Percentiles rank a stretch among this genome's conserved stretches.
These are phyloP conservation scores for Beauveria australis DNA, from an alignment of 2,329 filamentous ascomycete genomes.

Conservation along the genomic window DNA sequence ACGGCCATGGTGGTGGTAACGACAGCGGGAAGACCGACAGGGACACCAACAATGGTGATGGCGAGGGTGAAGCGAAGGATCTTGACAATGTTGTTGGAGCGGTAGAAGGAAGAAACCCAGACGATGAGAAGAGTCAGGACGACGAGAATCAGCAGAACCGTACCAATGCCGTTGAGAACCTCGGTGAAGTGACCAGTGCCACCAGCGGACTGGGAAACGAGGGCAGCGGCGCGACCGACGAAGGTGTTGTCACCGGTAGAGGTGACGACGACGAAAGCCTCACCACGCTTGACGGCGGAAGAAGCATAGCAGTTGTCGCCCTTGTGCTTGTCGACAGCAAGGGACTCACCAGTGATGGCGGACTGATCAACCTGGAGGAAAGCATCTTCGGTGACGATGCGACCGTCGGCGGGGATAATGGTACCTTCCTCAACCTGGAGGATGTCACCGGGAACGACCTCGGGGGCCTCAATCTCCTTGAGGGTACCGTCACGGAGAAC, in stretches of 20 bases:
- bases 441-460: constrained; percentile 85
- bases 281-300: constrained; percentile 83
- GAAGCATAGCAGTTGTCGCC: constrained; percentile 77
- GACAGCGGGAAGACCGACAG: constrained; percentile 86
- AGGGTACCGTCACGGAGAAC: constrained; percentile 72
- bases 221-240: constrained; percentile 78
- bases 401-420: constrained; percentile 83
- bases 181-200: constrained; percentile 84
- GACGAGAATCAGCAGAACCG: constrained; percentile 65
- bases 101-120: constrained; percentile 84
- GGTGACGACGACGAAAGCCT: constrained; percentile 74
- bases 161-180: constrained; percentile 81
- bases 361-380: constrained; percentile 90
- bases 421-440: constrained; percentile 84
- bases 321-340: constrained; percentile 82
- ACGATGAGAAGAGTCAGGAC: constrained; percentile 72
- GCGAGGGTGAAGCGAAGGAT: constrained; percentile 82
- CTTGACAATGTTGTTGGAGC: constrained; percentile 67
- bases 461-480: constrained; percentile 71
- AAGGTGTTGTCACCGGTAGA: constrained; percentile 85
- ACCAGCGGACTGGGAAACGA: constrained; percentile 68
- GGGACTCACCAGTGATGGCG: constrained; percentile 83
- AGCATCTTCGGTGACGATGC: constrained; percentile 73
- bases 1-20: constrained; percentile 94
- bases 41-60: constrained; percentile 86